Conservation (phyloP, 495 filamentous ascomycete species). For the Cercophora newfieldiana region DNA sequence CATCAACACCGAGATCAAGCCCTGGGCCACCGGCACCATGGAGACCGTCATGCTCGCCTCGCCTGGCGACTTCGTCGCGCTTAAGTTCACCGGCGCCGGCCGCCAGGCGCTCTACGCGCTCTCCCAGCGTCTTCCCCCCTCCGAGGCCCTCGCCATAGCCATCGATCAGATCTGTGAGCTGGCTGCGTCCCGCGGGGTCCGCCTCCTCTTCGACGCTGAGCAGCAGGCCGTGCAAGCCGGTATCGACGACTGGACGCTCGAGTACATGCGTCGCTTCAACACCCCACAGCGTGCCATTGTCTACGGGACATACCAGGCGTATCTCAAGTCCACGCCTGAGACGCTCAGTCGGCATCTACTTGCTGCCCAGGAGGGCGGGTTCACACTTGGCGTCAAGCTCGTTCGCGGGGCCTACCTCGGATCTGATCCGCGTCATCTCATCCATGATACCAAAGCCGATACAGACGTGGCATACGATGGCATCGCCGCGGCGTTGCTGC, state of each 20-base stretch:
- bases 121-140: constrained; percentile 57
- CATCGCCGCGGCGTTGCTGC: constrained; percentile 40
- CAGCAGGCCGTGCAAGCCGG: constrained; percentile 78
- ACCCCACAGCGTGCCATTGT: constrained; percentile 47
- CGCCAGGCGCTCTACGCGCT: constrained; percentile 67
- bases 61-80: constrained; percentile 78
- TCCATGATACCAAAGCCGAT: constrained; percentile 79
- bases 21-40: constrained; percentile 73
- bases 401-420: constrained; percentile 90
- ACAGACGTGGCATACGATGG: constrained; percentile 56
- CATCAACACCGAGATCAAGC: constrained; percentile 61
- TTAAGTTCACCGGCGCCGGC: constrained; percentile 95
- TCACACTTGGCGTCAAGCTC: constrained; percentile 84
- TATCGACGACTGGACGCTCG: constrained; percentile 82
- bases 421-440: constrained; percentile 73
- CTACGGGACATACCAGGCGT: constrained; percentile 81
- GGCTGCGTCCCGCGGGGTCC: constrained; percentile 67
- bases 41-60: constrained; percentile 73
- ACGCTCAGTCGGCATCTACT: constrained; percentile 68
- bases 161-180: constrained; percentile 77
- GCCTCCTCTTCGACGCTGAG: constrained; percentile 87
- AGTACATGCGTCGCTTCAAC: constrained; percentile 78
- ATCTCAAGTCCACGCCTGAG: constrained; percentile 69
- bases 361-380: constrained; percentile 63
- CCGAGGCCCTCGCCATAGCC: constrained; percentile 62